phyloP scores from a whole-genome alignment of 495 filamentous ascomycete species.

The Neurospora discreta region DNA sequence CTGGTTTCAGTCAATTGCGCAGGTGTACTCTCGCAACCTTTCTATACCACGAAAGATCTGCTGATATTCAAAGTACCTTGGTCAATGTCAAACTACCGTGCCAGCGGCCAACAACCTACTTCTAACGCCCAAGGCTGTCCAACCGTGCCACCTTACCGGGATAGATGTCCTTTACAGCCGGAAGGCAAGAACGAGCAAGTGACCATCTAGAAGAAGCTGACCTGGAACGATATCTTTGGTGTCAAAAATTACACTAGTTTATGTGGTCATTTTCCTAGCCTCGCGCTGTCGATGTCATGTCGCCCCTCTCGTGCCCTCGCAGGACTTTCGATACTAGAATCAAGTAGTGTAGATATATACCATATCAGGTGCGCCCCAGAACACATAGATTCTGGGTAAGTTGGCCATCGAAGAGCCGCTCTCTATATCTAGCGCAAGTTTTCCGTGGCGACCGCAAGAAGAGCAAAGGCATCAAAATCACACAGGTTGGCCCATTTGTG shows the following conservation, averaged over 20 bases:
- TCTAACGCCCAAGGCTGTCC: not conserved
- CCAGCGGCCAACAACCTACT: not conserved
- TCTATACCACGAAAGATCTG: not conserved
- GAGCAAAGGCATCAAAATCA: not conserved
- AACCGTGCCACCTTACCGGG: not conserved
- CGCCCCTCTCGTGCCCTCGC: not conserved
- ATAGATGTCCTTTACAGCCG: not conserved
- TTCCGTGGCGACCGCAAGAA: not conserved
- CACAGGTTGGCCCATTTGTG: not conserved
- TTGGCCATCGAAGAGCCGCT: not conserved
- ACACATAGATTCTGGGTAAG: not conserved
- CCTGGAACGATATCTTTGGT: not conserved
- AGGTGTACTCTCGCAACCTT: not conserved
- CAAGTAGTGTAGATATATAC: no score
- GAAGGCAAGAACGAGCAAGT: not conserved
- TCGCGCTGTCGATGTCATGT: not conserved
- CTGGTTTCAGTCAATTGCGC: not conserved
- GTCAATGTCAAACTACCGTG: not conserved
- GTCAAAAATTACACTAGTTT: not conserved
- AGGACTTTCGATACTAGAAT: not conserved
- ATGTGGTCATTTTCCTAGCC: not conserved
- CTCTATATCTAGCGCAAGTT: not conserved
- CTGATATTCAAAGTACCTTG: not conserved
- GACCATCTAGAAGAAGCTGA: not conserved
- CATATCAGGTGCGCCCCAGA: not conserved